A percentile compares a stretch with the other conserved stretches of the same genome.
Conservation (phyloP, 139 green algal genomes). For the Diplosphaera chodatii region DNA sequence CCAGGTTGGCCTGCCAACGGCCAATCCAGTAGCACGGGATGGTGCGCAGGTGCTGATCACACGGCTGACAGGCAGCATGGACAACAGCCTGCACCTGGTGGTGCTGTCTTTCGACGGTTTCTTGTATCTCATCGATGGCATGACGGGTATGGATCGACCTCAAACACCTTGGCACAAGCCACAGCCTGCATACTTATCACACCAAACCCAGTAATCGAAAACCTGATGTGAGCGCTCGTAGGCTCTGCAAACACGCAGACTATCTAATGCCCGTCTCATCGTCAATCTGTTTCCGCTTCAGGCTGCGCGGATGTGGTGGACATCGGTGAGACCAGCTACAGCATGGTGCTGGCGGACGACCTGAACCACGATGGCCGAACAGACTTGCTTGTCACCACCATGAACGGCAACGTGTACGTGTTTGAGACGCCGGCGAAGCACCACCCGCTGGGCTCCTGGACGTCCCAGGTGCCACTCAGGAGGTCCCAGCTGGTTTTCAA, state of each 20-base stretch:
- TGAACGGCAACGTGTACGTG: constrained; percentile 91
- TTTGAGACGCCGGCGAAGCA: constrained; percentile 67
- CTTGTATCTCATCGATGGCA: constrained; percentile 83
- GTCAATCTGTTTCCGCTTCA: too few relatives aligned
- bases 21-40: constrained; percentile 25
- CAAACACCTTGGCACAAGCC: too few relatives aligned
- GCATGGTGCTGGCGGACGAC: constrained; percentile 89
- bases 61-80: constrained; percentile 20
- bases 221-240: too few relatives aligned
- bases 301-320: constrained; percentile 85
- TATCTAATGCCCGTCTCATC: too few relatives aligned
- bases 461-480: constrained; percentile 3
- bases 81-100: constrained; percentile 61
- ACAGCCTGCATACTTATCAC: too few relatives aligned
- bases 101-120: constrained; percentile 85
- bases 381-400: constrained; percentile 88
- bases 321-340: constrained; percentile 84
- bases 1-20: too few relatives aligned
- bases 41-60: constrained; percentile 46
- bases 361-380: constrained; percentile 67
- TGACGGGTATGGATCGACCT: constrained; percentile 10
- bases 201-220: too few relatives aligned
- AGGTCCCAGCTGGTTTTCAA: neutral
- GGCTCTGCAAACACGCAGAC: too few relatives aligned
- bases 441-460: constrained; percentile 74